Conservation (phyloP, 257 asterid genomes). For the Prunella vulgaris region DNA sequence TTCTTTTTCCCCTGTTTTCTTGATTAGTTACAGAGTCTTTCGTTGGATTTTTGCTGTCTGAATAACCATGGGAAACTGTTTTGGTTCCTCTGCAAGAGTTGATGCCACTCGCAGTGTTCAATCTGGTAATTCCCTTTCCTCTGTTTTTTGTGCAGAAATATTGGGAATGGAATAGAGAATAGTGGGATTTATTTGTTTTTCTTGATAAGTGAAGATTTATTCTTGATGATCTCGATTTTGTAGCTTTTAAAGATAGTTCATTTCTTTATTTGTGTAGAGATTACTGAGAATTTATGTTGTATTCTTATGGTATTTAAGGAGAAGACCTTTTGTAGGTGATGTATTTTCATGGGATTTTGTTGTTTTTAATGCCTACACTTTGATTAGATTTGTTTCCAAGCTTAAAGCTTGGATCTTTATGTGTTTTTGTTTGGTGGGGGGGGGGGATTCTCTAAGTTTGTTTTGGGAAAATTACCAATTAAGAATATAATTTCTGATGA, state of each 20-base stretch:
- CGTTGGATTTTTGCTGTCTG: neutral
- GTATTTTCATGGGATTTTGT: neutral
- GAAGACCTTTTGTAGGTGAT: neutral
- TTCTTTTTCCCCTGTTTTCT: neutral
- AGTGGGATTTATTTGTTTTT: neutral
- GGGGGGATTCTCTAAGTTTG: neutral
- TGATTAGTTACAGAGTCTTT: neutral
- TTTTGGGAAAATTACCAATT: neutral
- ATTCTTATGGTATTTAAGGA: neutral
- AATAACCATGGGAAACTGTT: conserved; percentile 35
- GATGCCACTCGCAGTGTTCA: conserved; percentile 28
- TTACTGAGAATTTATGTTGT: neutral
- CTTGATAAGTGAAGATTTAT: neutral
- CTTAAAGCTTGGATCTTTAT: too few species aligned
- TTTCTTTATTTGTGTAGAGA: neutral
- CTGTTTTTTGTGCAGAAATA: neutral
- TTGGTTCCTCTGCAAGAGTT: conserved; percentile 30
- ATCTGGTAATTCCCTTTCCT: conserved; percentile 18
- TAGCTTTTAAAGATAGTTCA: neutral
- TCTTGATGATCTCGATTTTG: neutral
- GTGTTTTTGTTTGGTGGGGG: too few species aligned
- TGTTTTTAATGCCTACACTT: neutral
- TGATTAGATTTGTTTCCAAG: neutral
- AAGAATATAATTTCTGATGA: neutral
- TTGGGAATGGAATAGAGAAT: neutral